Conservation (phyloP, 305 asterid species). For the Plantago coronopus region DNA sequence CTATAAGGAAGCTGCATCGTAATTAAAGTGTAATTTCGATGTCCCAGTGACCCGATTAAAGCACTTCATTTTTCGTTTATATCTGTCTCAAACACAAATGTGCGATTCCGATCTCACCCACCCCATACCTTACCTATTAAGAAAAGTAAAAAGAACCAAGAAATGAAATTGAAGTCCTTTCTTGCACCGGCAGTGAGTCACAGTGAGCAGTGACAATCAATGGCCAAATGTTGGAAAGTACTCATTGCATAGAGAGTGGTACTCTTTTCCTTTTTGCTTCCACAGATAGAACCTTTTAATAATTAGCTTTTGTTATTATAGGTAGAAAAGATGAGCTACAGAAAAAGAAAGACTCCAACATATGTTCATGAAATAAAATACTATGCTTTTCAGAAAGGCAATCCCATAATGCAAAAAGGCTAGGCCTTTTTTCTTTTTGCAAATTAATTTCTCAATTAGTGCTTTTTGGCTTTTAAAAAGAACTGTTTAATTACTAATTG, state of each 20-base stretch:
- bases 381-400: neutral
- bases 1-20: no score
- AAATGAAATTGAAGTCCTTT: no score
- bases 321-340: constrained; percentile 11
- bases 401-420: constrained; percentile 1
- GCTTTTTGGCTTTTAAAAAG: no score
- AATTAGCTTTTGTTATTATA: constrained; percentile 22
- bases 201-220: neutral
- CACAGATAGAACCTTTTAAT: constrained; percentile 20
- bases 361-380: constrained; percentile 8
- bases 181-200: no score
- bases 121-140: neutral
- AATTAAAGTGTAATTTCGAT: no score
- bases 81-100: no score
- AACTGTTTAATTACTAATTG: no score
- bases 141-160: neutral
- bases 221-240: constrained; percentile 2
- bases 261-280: constrained; percentile 21
- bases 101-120: no score
- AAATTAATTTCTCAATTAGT: no score
- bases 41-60: no score
- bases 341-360: constrained; percentile 21
- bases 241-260: constrained; percentile 19
- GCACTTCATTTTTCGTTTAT: no score
- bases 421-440: neutral